Conservation (phyloP, 345 rosid genomes). For the Brassica napus region DNA sequence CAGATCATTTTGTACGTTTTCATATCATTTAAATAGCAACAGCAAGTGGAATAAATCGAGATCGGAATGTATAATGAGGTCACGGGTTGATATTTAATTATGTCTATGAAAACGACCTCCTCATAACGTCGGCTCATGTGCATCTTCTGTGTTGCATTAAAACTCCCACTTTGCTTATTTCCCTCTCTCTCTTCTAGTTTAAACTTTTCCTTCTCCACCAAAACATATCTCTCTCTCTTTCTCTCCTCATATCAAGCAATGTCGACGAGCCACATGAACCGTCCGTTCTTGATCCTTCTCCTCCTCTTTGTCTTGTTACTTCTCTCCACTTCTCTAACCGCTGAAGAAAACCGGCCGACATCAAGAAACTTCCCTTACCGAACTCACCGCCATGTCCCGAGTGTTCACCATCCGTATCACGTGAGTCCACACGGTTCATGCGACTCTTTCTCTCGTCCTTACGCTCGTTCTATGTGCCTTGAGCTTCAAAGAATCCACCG, state of each 20-base stretch:
- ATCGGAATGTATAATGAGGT: slow-evolving; percentile 13
- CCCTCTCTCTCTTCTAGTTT: too few relatives aligned
- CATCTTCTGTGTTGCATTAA: too few relatives aligned
- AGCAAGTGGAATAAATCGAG: slow-evolving; percentile 10
- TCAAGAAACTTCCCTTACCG: slow-evolving; percentile 25
- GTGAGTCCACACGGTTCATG: slow-evolving; percentile 32
- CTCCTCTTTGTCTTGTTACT: background rate
- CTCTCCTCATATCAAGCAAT: slow-evolving; percentile 12
- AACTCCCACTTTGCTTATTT: too few relatives aligned
- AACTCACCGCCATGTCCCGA: slow-evolving; percentile 11
- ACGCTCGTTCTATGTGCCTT: slow-evolving; percentile 41
- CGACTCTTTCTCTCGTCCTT: slow-evolving; percentile 35
- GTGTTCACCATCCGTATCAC: slow-evolving; percentile 32
- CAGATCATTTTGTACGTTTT: background rate
- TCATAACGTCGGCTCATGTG: too few relatives aligned
- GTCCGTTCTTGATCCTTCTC: slow-evolving; percentile 23
- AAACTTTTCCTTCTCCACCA: too few relatives aligned
- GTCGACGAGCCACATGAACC: slow-evolving; percentile 11
- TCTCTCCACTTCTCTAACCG: background rate
- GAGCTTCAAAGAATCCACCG: slow-evolving; percentile 41
- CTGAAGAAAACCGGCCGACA: background rate
- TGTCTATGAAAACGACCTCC: slow-evolving; percentile 16
- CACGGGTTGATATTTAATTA: slow-evolving; percentile 32
- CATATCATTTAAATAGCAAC: background rate
- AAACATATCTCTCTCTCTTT: background rate